Base-by-base conservation (phyloP, 192 early-diverging fungal genomes). In the Coemansia sp. region DNA sequence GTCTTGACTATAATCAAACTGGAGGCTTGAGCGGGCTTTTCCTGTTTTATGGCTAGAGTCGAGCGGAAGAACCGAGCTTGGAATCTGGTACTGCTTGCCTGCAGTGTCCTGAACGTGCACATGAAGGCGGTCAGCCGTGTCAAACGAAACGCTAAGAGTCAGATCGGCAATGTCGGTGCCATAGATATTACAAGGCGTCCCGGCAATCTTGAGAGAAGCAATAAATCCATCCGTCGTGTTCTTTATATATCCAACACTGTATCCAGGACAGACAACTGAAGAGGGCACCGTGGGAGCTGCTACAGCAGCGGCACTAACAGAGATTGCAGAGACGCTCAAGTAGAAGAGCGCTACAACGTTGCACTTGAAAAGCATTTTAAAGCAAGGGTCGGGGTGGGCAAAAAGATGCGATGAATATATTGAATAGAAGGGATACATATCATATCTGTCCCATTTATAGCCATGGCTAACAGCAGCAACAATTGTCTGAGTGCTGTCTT, bases 51-150 rank as follows among this genome's bases (percentile, higher is more conserved):
- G 3, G 30, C 69, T 33, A 30, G 33, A 17, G 61, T 74, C 50
- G 24, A 66, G 44, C 0, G 60, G 66, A 12, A 80, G 17, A 17
- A 80, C 62, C 0, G 54, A 48, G 0, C 21, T 18, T 2, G 81
- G 80, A 12, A 82, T 76, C 52, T 84, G 70, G 53, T 71, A 82
- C 38, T 82, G 78, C 53, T 49, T 55, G 15, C 57, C 37, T 11
- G 17, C 65, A 5, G 40, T 12, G 12, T 74, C 61, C 24, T 71
- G 37, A 21, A 86, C 78, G 53, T 82, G 76, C 15, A 87, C 71
- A 9, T 84, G 77, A 27, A 87, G 62, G 15, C 84, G 59, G 33
- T 73, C 67, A 34, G 64, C 53, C 0, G 82, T 81, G 49, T 86
- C 86, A 56, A 71, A 82, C 7, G 71, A 67, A 7, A 85, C 80